Base-by-base conservation (phyloP, 1,284 basidiomycete genomes). In the Grifola frondosa region DNA sequence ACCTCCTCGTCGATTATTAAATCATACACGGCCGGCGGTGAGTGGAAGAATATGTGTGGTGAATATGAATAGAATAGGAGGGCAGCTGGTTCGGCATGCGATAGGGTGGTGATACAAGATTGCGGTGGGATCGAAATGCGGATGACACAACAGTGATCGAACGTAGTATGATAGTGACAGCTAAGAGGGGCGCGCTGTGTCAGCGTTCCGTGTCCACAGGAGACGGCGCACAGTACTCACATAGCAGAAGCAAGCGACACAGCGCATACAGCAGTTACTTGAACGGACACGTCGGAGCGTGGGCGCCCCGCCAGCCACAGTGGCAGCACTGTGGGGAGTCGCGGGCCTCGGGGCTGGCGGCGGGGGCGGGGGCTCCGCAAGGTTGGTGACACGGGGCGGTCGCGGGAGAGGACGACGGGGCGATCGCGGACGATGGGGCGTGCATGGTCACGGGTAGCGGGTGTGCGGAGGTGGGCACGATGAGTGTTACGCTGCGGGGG, bases 281-380 rank as follows among this genome's bases (percentile, higher is more conserved):
- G 80, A 86, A 86, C 23, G 84, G 84, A 70, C 83, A 86, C 58
- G 68, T 74, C 30, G 78, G 76, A n/a, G 78, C 66, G 60, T 87
- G 84, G 43, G 68, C 60, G 33, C 83, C 84, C 54, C 83, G 79
- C 70, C 71, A 82, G 51, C 82, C 82, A 50, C 84, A 87, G 61
- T 85, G 82, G 72, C 81, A 84, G 69, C 84, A 87, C 61, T 86
- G 83, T 49, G 84, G 82, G 16, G 77, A 68, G 66, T 74, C 76
- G 48, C 59, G 57, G 61, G 59, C 53, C 48, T 60, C 48, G 34
- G 53, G 53, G 41, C 58, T 42, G 11, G 50, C 40, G 25, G 51
- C 50, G 19, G 50, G 40, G 23, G 40, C 38, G 40, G 50, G 40
- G 36, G 44, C 43, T 41, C 43, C 31, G 37, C 54, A 49, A n/a